A percentile compares a stretch with the other conserved stretches of the same genome.
These are phyloP conservation scores for Leonotis leonurus DNA, from an alignment of 257 asterid genomes.

Conservation along the genomic window DNA sequence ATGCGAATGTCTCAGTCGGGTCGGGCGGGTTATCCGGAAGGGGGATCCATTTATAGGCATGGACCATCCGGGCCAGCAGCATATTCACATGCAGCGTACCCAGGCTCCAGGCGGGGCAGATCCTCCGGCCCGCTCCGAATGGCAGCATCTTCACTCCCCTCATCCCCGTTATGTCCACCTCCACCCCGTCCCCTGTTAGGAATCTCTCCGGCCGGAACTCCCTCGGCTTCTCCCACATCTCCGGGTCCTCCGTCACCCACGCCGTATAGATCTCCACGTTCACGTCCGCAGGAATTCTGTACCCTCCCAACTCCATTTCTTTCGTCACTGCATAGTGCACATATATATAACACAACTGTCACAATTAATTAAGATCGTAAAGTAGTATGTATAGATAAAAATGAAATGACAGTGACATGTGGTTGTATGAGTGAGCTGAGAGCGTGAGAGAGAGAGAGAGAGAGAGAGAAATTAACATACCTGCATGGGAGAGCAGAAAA, in stretches of 20 bases:
- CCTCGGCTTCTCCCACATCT: conserved; percentile 55
- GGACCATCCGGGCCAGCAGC: conserved; percentile 81
- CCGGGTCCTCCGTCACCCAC: conserved; percentile 80
- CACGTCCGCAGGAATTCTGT: conserved; percentile 68
- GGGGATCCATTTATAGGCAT: conserved; percentile 74
- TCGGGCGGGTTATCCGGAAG: conserved; percentile 76
- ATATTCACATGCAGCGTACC: conserved; percentile 65
- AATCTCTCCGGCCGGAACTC: conserved; percentile 83
- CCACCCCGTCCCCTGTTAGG: conserved; percentile 69
- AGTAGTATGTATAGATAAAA: no score
- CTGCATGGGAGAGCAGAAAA: conserved; percentile 84
- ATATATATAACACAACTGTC: no score
- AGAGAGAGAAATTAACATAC: not conserved
- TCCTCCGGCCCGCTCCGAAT: conserved; percentile 89
- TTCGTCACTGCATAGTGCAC: conserved; percentile 32
- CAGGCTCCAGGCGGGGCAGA: conserved; percentile 90
- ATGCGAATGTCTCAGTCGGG: conserved; percentile 84
- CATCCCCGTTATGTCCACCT: conserved; percentile 83
- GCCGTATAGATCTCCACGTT: conserved; percentile 89
- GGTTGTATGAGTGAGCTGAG: no score
- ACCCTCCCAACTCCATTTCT: conserved; percentile 70
- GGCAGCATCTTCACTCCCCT: conserved; percentile 85
- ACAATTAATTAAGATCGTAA: no score
- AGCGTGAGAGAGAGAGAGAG: no score
- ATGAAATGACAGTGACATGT: not conserved